These are phyloP conservation scores for Hippophae tibetana DNA, from an alignment of 306 rosid genomes.

Conservation along the genomic window DNA sequence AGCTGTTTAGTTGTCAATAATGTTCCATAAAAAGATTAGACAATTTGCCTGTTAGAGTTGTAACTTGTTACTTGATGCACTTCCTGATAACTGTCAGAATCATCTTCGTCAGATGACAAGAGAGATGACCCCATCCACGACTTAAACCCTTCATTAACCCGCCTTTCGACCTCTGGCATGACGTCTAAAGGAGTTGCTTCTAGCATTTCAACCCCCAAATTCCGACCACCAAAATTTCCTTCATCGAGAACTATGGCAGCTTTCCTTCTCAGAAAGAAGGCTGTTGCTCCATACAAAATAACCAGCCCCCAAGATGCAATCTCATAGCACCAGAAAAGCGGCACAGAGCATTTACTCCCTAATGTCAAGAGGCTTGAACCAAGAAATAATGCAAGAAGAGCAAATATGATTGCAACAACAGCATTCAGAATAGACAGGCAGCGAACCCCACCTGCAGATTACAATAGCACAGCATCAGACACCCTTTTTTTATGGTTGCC, in stretches of 20 bases:
- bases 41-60: conserved; percentile 38
- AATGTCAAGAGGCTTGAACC: conserved; percentile 90
- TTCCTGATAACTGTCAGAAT: conserved; percentile 49
- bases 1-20: conserved; percentile 16
- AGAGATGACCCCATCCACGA: conserved; percentile 97
- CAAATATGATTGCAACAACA: conserved; percentile 63
- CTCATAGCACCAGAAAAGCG: conserved; percentile 96
- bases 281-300: conserved; percentile 70
- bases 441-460: conserved; percentile 77
- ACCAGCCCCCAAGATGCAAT: conserved; percentile 71
- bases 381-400: conserved; percentile 83
- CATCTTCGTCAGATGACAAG: conserved; percentile 93
- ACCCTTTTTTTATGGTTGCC: background rate
- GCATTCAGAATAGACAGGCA: conserved; percentile 78
- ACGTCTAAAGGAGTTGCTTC: conserved; percentile 64
- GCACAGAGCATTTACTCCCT: conserved; percentile 68
- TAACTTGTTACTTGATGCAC: conserved; percentile 28
- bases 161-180: conserved; percentile 84
- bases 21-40: conserved; percentile 24
- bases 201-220: conserved; percentile 85
- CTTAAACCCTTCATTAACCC: conserved; percentile 78
- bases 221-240: conserved; percentile 50
- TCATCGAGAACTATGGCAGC: conserved; percentile 69
- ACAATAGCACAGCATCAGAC: conserved; percentile 13
- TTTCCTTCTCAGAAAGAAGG: conserved; percentile 67